Conservation (phyloP, 2,329 filamentous ascomycete genomes). For the Didymella sp. region DNA sequence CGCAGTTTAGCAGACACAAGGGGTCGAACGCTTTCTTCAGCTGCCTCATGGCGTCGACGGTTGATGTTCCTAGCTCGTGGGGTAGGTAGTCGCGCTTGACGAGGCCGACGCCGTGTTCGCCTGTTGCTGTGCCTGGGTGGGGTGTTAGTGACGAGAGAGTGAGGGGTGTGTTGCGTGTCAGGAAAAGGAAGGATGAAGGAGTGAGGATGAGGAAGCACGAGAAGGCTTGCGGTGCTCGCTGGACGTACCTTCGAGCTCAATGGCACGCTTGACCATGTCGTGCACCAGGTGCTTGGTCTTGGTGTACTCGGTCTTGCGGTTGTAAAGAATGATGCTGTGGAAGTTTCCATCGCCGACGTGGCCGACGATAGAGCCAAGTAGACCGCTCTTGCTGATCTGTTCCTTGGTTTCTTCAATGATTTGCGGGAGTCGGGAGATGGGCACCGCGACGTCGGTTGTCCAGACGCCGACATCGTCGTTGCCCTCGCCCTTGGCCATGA, state of each 20-base stretch:
- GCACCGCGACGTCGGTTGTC: conserved; percentile 84
- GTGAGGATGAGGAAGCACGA: not conserved
- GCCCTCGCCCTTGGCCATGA: conserved; percentile 68
- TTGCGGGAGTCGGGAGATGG: conserved; percentile 72
- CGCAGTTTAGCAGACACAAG: conserved; percentile 68
- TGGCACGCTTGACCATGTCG: conserved; percentile 83
- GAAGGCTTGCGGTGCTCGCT: not conserved
- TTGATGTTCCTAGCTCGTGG: conserved; percentile 75
- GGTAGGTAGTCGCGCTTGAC: conserved; percentile 85
- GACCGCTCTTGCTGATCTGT: conserved; percentile 67
- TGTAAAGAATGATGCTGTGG: conserved; percentile 71
- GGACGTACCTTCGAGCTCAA: conserved; percentile 72
- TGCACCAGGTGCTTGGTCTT: conserved; percentile 76
- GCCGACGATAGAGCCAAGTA: conserved; percentile 72
- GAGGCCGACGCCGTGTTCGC: conserved; percentile 83
- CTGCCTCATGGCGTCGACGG: conserved; percentile 85
- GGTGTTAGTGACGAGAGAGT: no score
- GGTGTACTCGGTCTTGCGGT: conserved; percentile 67
- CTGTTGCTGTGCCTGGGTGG: conserved; percentile 71
- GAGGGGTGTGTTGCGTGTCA: no score
- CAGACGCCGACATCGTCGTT: conserved; percentile 69
- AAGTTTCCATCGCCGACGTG: conserved; percentile 80
- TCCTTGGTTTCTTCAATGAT: conserved; percentile 79
- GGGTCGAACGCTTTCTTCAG: conserved; percentile 84
- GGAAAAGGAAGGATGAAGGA: not conserved